Base-by-base conservation (phyloP, 139 green algal species). In the Raphidocelis subcapitata region DNA sequence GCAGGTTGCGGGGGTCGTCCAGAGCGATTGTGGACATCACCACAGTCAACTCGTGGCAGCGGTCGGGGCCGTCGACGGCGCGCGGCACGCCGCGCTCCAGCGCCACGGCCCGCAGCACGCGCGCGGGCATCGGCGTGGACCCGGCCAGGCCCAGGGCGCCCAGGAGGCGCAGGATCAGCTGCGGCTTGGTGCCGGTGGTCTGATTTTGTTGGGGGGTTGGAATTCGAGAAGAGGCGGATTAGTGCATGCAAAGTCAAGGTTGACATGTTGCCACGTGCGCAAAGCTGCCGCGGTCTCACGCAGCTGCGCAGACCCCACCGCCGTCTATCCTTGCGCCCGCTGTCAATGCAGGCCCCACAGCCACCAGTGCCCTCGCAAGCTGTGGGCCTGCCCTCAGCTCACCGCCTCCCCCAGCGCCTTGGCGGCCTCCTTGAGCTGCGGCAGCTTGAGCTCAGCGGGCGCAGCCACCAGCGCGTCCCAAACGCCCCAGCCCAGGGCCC, bases 161-260 rank as follows among this genome's bases (percentile, higher is more conserved):
- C 56, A 75, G 68, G 14, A 75, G 8, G 3, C 68, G 55, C 37
- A 75, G 35, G 54, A 67, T 29, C 18, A 75, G 68, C 68, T 75
- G 55, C n/a, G 68, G 55, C 24, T 75, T 75, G 37, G 68, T 75
- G 55, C 68, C 68, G 3, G 56, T 67, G 2, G 67, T 56, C 56
- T 75, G 68, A 37, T 24, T 31, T 56, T 16, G 16, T 18, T 16
- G 49, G 18, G 16, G 18, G 49, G 49, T 16, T 18, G 5, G 55
- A 23, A 62, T 23, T 32, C 23, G 28, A 32, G 55, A 12, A 14
- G 55, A 62, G 21, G 24, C 55, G 28, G 55, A 16, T 32, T 62
- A 23, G 14, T 16, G 28, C 14, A 29, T 21, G 49, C 49, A n/a
- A n/a, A 18, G 16, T 16, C 49, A 56, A 56, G 18, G 18, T n/a